Base-by-base conservation (phyloP, 768 basidiomycete genomes). In the Dacryopinax spathularia region DNA sequence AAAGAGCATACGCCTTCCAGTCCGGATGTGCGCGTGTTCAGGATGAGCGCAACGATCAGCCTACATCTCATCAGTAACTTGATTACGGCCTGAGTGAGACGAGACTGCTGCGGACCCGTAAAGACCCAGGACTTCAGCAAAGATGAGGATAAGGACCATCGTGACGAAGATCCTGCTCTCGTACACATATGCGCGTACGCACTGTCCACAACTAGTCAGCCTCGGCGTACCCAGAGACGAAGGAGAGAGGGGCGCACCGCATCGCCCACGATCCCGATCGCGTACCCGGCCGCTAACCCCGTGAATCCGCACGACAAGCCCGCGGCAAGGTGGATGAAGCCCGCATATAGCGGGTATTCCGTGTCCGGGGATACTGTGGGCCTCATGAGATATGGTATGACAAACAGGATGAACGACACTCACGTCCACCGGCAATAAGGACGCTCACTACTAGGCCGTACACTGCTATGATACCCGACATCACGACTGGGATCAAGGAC, bases 391-490 rank as follows among this genome's bases (percentile, higher is more conserved):
- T 56, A 13, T 36, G 37, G 33, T 62, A 31, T 16, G 27, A 39
- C 16, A 62, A 20, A 22, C 61, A 20, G 59, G 35, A 60, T n/a
- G 33, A 37, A 27, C n/a, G 34, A 62, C 13, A 78, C 82, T 69
- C 66, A 84, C 82, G 69, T 65, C 75, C 76, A 62, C 90, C 90
- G 18, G 88, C 81, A 66, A 96, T 96, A 63, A 98, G 82, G 33
- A 97, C 94, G 2, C 91, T 89, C 15, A 97, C 94, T 9, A 98
- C 95, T 39, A 98, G 81, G 7, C 94, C 94, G 72, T 97, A 98
- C 35, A 98, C 94, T 33, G 94, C 93, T 68, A 96, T 94, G 74
- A 96, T 96, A 77, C 94, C 93, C 64, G 91, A 89, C 93, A 97
- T 96, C 74, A 98, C 92, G 34, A 96, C 93, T 2, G 94, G 94